Evolutionary conservation across 768 basidiomycete species (phyloP).

Genomic region (Lyophyllum shimeji): DNA sequence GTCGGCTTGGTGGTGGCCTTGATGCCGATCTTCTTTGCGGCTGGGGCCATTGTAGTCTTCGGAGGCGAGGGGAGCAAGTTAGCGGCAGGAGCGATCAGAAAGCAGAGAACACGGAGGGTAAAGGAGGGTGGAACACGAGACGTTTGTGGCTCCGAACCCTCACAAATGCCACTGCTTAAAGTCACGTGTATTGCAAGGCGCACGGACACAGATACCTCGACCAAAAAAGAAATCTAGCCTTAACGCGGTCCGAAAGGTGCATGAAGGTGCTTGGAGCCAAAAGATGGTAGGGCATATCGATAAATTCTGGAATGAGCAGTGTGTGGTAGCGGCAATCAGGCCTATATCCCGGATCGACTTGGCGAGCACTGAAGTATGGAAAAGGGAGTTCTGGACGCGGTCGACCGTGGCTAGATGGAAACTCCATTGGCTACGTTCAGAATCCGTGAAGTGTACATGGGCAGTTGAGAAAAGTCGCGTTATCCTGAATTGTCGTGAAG

Average conservation of each 20-base stretch:
- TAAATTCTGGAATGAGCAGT: background rate
- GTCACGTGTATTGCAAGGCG: slow-evolving; percentile 25
- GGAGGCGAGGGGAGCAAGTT: background rate
- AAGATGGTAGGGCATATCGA: background rate
- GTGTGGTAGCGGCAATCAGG: background rate
- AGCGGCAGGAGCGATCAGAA: slow-evolving; percentile 2
- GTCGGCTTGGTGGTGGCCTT: slow-evolving; percentile 37
- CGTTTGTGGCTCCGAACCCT: slow-evolving; percentile 22
- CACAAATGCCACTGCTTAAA: slow-evolving; percentile 16
- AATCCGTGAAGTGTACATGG: background rate
- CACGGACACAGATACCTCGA: slow-evolving; percentile 20
- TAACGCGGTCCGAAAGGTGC: background rate
- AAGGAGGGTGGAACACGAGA: slow-evolving; percentile 24
- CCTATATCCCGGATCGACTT: background rate
- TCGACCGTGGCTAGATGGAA: background rate
- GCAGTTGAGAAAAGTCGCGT: background rate
- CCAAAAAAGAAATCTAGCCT: slow-evolving; percentile 4
- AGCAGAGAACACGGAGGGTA: slow-evolving; percentile 11
- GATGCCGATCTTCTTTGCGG: slow-evolving; percentile 36
- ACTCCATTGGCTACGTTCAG: background rate
- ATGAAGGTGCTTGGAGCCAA: background rate
- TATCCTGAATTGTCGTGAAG: background rate
- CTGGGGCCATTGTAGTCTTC: slow-evolving; percentile 20
- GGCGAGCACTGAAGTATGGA: background rate
- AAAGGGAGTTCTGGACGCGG: background rate